phyloP scores from a whole-genome alignment of 2,329 filamentous ascomycete species.

The Hawksworthiomyces lignivorus region DNA sequence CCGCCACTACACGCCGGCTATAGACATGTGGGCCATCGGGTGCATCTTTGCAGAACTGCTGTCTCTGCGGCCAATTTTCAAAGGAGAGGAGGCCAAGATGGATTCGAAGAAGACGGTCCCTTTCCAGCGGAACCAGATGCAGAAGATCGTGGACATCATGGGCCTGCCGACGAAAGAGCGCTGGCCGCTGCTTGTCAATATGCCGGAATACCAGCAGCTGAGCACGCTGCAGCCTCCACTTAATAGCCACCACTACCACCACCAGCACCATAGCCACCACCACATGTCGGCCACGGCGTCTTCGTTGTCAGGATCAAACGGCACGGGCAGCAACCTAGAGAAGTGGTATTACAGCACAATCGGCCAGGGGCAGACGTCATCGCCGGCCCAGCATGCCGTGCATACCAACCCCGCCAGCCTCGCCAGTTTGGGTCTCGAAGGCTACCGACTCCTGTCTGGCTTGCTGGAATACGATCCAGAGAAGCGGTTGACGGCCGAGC shows the following conservation, averaged over 20 bases:
- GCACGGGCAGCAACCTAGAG: conserved; percentile 47
- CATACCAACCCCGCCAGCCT: conserved; percentile 29
- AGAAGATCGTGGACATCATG: conserved; percentile 96
- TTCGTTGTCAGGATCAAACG: conserved; percentile 8
- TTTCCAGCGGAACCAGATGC: conserved; percentile 97
- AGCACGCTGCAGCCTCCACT: conserved; percentile 42
- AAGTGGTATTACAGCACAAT: conserved; percentile 72
- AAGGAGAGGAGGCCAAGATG: conserved; percentile 98
- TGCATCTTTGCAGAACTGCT: conserved; percentile 96
- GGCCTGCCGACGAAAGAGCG: conserved; percentile 80
- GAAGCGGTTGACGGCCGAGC: conserved; percentile 76
- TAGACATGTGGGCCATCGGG: conserved; percentile 95
- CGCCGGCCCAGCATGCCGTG: conserved; percentile 31
- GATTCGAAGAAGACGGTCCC: conserved; percentile 96
- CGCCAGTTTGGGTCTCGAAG: conserved; percentile 63
- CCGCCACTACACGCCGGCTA: conserved; percentile 92
- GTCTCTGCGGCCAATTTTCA: conserved; percentile 88
- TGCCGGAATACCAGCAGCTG: conserved; percentile 80
- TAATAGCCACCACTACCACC: conserved; percentile 29
- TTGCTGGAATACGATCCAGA: conserved; percentile 90
- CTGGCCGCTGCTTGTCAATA: conserved; percentile 76
- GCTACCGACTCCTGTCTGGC: conserved; percentile 71
- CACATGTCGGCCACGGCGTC: background rate
- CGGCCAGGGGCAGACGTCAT: conserved; percentile 40
- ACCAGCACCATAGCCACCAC: conserved; percentile 27